These are phyloP conservation scores for Mycena venus DNA, from an alignment of 768 basidiomycete species.

Conservation along the genomic window DNA sequence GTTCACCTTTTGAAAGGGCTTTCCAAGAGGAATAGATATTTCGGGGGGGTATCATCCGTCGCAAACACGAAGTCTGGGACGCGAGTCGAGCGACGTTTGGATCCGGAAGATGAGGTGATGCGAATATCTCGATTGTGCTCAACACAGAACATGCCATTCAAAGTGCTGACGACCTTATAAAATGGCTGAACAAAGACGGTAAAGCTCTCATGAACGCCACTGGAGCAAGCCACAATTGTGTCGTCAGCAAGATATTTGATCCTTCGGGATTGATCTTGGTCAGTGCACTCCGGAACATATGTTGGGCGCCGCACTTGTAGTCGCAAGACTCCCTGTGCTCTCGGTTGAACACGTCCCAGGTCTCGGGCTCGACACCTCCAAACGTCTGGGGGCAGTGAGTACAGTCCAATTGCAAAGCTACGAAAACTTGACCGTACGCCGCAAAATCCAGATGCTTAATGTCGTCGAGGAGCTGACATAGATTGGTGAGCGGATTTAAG, in stretches of 20 bases:
- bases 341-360: neutral
- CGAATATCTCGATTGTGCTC: neutral
- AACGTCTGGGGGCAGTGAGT: neutral
- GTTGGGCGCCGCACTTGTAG: neutral
- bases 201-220: neutral
- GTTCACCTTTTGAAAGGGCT: neutral
- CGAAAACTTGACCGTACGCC: too few relatives aligned
- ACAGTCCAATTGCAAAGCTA: neutral
- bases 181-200: neutral
- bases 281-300: neutral
- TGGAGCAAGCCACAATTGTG: neutral
- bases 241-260: neutral
- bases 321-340: neutral
- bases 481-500: neutral
- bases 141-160: neutral
- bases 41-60: neutral
- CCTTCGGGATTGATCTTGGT: neutral
- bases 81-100: neutral
- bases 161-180: neutral
- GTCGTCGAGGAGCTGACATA: too few relatives aligned
- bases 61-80: neutral
- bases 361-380: neutral
- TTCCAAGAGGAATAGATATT: neutral
- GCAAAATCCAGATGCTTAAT: too few relatives aligned
- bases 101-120: neutral